These are phyloP conservation scores for Pelargonium australe DNA, from an alignment of 441 rosid genomes.

Conservation along the genomic window DNA sequence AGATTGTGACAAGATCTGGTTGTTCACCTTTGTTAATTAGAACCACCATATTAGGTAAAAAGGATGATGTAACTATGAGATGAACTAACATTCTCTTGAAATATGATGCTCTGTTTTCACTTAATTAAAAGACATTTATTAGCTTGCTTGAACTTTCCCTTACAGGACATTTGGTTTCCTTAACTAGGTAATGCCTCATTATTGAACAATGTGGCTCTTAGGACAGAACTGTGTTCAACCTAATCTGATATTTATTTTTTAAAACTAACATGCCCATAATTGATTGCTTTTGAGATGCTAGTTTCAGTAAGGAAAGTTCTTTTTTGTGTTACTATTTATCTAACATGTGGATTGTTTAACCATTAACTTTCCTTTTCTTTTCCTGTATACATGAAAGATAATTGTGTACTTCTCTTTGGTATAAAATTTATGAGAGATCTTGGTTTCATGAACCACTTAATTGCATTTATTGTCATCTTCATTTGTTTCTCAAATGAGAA, in stretches of 20 bases:
- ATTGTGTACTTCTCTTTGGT: not conserved
- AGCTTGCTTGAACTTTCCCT: conserved; percentile 9
- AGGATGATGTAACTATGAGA: too few species aligned
- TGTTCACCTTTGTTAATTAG: not conserved
- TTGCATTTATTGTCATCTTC: not conserved
- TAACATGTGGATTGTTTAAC: not conserved
- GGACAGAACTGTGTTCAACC: not conserved
- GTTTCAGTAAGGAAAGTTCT: not conserved
- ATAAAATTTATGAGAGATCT: not conserved
- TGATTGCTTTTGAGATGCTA: not conserved
- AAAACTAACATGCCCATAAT: not conserved
- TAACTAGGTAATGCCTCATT: not conserved
- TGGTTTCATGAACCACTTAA: not conserved
- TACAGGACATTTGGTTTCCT: not conserved
- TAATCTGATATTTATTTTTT: too few species aligned
- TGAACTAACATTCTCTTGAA: too few species aligned
- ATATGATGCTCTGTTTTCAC: too few species aligned
- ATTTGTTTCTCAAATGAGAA: not conserved
- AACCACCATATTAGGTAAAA: too few species aligned
- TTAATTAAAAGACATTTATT: not conserved
- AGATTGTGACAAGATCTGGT: conserved; percentile 5
- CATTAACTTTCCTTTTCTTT: not conserved
- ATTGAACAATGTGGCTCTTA: not conserved
- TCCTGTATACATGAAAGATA: not conserved
- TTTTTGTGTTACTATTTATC: not conserved